These are phyloP conservation scores for Podochytrium sp. DNA, from an alignment of 192 early-diverging fungal species.

Conservation along the genomic window DNA sequence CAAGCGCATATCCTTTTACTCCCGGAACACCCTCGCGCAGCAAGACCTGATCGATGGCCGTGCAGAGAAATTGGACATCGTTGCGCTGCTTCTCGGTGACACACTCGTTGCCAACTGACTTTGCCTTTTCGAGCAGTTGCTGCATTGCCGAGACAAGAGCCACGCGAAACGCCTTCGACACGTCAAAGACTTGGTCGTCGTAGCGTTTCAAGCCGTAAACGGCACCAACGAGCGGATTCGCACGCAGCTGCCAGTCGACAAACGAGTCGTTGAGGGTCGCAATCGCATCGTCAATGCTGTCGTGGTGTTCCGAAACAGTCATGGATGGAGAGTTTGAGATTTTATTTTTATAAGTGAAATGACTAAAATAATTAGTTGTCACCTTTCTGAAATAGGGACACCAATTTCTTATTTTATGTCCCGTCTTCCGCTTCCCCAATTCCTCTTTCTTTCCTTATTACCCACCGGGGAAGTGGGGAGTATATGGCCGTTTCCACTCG, in stretches of 20 bases:
- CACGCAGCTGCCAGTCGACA: not conserved
- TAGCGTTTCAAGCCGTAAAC: not conserved
- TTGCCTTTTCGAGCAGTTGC: not conserved
- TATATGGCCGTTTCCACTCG: too few species aligned
- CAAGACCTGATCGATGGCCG: not conserved
- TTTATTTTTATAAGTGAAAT: too few species aligned
- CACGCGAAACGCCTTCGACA: not conserved
- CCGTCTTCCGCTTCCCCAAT: too few species aligned
- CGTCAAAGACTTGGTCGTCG: not conserved
- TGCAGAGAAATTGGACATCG: not conserved
- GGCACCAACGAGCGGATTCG: not conserved
- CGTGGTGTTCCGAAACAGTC: too few species aligned
- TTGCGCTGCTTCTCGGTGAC: not conserved
- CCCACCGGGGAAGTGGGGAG: too few species aligned
- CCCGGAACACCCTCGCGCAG: not conserved
- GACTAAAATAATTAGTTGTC: too few species aligned
- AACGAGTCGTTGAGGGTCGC: not conserved
- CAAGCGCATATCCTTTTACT: not conserved
- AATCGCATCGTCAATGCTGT: not conserved
- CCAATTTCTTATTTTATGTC: too few species aligned
- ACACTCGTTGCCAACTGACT: not conserved
- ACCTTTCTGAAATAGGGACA: too few species aligned
- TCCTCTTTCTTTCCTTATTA: too few species aligned
- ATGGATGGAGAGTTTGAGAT: too few species aligned
- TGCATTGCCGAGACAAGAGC: not conserved